These are phyloP conservation scores for Podaxis sp. DNA, from an alignment of 768 basidiomycete genomes.

Conservation along the genomic window DNA sequence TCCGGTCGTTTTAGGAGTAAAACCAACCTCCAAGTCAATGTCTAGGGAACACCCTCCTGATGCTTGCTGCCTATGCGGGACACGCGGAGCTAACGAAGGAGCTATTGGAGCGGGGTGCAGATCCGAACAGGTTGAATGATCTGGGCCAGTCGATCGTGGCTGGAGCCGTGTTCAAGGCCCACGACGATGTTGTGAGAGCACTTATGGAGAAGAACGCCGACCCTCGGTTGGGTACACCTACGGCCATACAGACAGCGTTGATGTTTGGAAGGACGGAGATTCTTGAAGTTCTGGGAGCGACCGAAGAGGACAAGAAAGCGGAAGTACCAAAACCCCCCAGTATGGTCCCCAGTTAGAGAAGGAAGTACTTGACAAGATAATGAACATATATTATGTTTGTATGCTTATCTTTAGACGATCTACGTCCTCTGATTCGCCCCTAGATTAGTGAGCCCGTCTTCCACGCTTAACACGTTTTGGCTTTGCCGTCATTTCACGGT, in stretches of 20 bases:
- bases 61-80: conserved; percentile 76
- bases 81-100: conserved; percentile 51
- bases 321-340: conserved; percentile 34
- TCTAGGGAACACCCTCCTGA: conserved; percentile 73
- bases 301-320: conserved; percentile 47
- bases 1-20: background rate
- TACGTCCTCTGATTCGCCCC: no score
- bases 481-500: no score
- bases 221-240: conserved; percentile 63
- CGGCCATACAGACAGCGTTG: conserved; percentile 63
- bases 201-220: conserved; percentile 59
- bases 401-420: no score
- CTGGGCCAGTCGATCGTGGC: conserved; percentile 71
- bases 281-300: conserved; percentile 55
- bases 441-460: no score
- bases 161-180: conserved; percentile 75
- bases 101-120: conserved; percentile 56
- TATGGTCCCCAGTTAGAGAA: background rate
- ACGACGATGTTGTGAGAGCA: conserved; percentile 59
- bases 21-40: background rate
- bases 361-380: background rate
- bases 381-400: background rate
- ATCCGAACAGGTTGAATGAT: conserved; percentile 71
- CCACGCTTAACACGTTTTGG: no score
- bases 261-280: conserved; percentile 64